Percentiles rank a stretch among this genome's conserved stretches.
Conservation (phyloP, 2,329 filamentous ascomycete species). For the Trichophyton benhamiae region DNA sequence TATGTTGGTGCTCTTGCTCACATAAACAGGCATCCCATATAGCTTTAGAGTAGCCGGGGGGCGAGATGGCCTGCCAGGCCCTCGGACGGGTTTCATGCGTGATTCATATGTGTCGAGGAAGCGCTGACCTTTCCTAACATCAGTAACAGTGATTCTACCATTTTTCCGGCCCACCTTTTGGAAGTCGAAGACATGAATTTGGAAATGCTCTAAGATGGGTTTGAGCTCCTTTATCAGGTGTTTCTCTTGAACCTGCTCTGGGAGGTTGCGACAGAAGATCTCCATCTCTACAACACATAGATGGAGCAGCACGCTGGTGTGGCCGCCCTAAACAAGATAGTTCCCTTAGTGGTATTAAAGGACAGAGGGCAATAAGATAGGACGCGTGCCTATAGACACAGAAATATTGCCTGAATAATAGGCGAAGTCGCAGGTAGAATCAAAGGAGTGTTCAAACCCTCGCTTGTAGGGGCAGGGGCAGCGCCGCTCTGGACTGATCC, state of each 20-base stretch:
- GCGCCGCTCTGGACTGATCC: neutral
- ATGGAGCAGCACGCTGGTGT: neutral
- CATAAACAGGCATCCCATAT: conserved; percentile 12
- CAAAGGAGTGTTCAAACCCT: neutral
- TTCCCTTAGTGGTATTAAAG: neutral
- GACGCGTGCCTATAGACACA: neutral
- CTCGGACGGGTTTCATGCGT: neutral
- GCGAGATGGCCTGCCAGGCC: neutral
- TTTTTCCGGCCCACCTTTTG: conserved; percentile 15
- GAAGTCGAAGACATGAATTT: conserved; percentile 16
- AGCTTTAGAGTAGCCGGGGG: conserved; percentile 12
- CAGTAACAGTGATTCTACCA: conserved; percentile 17
- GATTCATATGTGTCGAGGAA: conserved; percentile 15
- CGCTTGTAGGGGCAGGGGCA: neutral
- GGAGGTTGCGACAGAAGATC: conserved; percentile 19
- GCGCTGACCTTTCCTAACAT: conserved; percentile 13
- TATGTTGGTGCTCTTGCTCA: conserved; percentile 12
- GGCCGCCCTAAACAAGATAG: neutral
- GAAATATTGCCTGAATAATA: neutral
- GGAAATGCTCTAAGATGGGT: conserved; percentile 14
- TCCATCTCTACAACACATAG: conserved; percentile 13
- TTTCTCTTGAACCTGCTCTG: conserved; percentile 14
- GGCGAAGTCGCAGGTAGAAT: neutral
- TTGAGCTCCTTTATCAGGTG: conserved; percentile 16
- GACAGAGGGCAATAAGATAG: neutral